A percentile compares a stretch with the other conserved stretches of the same genome.
phyloP scores from a whole-genome alignment of 2,329 filamentous ascomycete genomes.

The Diaporthe citri region DNA sequence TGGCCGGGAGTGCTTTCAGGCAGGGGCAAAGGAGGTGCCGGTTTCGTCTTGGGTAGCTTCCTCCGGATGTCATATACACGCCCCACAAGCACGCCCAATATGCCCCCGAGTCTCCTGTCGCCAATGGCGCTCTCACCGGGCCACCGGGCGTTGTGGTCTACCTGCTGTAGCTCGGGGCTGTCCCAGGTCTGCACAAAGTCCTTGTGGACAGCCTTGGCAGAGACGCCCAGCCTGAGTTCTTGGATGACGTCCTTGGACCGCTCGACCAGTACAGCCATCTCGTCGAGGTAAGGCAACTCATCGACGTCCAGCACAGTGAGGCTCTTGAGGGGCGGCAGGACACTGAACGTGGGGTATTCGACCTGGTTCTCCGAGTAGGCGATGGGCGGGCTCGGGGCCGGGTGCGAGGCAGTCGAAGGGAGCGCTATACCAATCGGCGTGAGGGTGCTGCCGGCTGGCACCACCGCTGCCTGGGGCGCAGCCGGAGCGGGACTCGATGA shows the following conservation, averaged over 20 bases:
- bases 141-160: constrained; percentile 70
- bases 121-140: constrained; percentile 70
- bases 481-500: constrained; percentile 46
- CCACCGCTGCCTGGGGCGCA: constrained; percentile 41
- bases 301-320: constrained; percentile 85
- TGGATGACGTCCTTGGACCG: constrained; percentile 74
- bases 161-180: constrained; percentile 70
- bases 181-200: constrained; percentile 75
- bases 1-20: constrained; percentile 14
- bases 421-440: constrained; percentile 57
- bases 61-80: constrained; percentile 72
- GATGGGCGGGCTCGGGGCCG: constrained; percentile 53
- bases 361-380: constrained; percentile 69
- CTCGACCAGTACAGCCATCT: constrained; percentile 83
- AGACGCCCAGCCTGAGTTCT: constrained; percentile 81
- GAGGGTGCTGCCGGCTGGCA: constrained; percentile 53
- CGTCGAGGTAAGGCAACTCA: constrained; percentile 84
- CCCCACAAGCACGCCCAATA: constrained; percentile 76
- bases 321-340: constrained; percentile 80
- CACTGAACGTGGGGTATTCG: constrained; percentile 84
- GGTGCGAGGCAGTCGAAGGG: constrained; percentile 47
- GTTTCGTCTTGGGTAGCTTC: constrained; percentile 40
- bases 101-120: constrained; percentile 74
- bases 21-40: background rate
- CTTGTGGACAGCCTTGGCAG: constrained; percentile 57